Conservation (phyloP, 306 rosid species). For the Dalbergia cochinchinensis region DNA sequence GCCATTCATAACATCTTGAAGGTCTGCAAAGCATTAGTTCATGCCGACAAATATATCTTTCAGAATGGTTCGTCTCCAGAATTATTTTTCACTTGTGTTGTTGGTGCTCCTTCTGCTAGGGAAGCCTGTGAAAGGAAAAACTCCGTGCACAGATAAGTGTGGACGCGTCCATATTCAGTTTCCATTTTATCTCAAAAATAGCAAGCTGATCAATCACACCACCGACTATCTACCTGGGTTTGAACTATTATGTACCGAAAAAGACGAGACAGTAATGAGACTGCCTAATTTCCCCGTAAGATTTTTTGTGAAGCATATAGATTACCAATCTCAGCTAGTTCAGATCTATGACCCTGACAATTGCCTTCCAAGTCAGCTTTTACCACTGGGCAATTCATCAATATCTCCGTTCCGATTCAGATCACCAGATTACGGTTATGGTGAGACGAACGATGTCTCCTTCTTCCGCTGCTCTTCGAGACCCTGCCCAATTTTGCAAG, state of each 20-base stretch:
- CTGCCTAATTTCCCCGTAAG: not conserved
- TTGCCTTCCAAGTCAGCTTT: conserved; percentile 38
- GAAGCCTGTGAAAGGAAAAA: not conserved
- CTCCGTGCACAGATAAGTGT: conserved; percentile 32
- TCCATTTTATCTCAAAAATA: conserved; percentile 43
- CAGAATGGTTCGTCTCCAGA: conserved; percentile 8
- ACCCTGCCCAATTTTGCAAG: conserved; percentile 17
- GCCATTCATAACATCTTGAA: no score
- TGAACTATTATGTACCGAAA: conserved; percentile 28
- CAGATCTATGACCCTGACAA: conserved; percentile 29
- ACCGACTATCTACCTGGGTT: conserved; percentile 21
- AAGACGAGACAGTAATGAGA: conserved; percentile 27
- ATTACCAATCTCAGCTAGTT: conserved; percentile 28
- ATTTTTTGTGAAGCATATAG: conserved; percentile 26
- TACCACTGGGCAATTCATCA: conserved; percentile 24
- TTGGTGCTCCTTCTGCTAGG: not conserved
- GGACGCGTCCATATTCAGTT: conserved; percentile 41
- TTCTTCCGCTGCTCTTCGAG: conserved; percentile 40
- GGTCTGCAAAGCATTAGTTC: no score
- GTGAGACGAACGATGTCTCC: not conserved
- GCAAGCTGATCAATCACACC: not conserved
- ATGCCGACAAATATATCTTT: no score
- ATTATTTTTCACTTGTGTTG: not conserved
- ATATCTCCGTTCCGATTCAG: conserved; percentile 20
- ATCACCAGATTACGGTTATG: no score